Evolutionary conservation across 306 rosid species (phyloP).

Genomic region (Fragaria ananassa): DNA sequence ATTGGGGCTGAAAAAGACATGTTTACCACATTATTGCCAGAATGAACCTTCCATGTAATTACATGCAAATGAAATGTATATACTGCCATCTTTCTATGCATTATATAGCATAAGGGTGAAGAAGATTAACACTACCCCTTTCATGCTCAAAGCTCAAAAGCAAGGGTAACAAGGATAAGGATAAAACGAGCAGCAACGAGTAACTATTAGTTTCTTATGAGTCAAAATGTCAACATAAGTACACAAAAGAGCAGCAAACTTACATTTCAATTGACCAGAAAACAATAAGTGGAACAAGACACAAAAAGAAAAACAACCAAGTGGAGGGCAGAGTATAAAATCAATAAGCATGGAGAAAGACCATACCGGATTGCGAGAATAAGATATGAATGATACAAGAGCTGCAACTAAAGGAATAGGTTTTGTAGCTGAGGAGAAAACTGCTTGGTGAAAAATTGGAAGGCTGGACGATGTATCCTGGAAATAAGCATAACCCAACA

Average conservation of each 20-base stretch:
- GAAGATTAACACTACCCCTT: not conserved
- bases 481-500: slow-evolving; percentile 22
- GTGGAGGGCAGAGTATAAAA: not conserved
- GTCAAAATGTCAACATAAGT: not conserved
- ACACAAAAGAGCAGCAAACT: not conserved
- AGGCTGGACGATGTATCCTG: slow-evolving; percentile 66
- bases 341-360: slow-evolving; percentile 25
- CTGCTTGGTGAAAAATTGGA: slow-evolving; percentile 70
- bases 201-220: not conserved
- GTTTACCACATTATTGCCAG: not conserved
- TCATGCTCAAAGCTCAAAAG: not conserved
- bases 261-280: not conserved
- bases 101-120: not conserved
- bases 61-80: not conserved
- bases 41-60: not conserved
- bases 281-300: not conserved
- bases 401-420: slow-evolving; percentile 70
- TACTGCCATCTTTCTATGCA: not conserved
- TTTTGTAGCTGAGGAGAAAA: slow-evolving; percentile 57
- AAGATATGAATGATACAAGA: slow-evolving; percentile 63
- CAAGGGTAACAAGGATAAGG: not conserved
- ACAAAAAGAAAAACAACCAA: not conserved
- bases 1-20: not conserved
- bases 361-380: slow-evolving; percentile 70
- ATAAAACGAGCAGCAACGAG: not conserved